A percentile compares a stretch with the other conserved stretches of the same genome.
phyloP scores from a whole-genome alignment of 1,284 basidiomycete genomes.

The Fistulina hepatica region DNA sequence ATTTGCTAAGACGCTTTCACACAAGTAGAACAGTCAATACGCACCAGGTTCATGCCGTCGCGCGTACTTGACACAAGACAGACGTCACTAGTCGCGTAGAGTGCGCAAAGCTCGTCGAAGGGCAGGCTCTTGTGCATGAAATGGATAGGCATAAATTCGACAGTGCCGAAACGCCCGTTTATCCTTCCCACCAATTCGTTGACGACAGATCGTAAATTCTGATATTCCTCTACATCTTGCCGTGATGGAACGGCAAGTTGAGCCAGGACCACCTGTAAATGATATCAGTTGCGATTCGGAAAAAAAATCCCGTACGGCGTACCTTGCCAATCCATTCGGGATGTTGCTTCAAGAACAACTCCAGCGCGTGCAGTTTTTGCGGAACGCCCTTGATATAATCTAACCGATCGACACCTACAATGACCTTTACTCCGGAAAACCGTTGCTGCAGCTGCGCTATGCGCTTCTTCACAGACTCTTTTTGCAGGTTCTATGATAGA shows the following conservation, averaged over 20 bases:
- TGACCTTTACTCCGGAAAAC: constrained; percentile 93
- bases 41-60: constrained; percentile 97
- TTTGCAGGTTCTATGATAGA: constrained; percentile 55
- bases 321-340: constrained; percentile 99
- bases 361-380: constrained; percentile 94
- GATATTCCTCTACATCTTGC: constrained; percentile 98
- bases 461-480: constrained; percentile 69
- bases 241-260: constrained; percentile 96
- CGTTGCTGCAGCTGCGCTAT: constrained; percentile 77
- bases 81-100: constrained; percentile 94
- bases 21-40: constrained; percentile 20
- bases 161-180: constrained; percentile 96
- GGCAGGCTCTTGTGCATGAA: constrained; percentile 94
- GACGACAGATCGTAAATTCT: constrained; percentile 91
- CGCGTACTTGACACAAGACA: constrained; percentile 92
- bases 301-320: no score
- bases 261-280: constrained; percentile 91
- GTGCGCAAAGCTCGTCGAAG: constrained; percentile 92
- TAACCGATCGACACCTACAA: constrained; percentile 94
- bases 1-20: constrained; percentile 9
- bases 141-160: constrained; percentile 98
- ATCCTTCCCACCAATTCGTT: constrained; percentile 98
- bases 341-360: constrained; percentile 93
- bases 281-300: no score
- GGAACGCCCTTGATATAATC: constrained; percentile 99